Base-by-base conservation (phyloP, 2,329 filamentous ascomycete genomes). In the Fusarium mexicanum region DNA sequence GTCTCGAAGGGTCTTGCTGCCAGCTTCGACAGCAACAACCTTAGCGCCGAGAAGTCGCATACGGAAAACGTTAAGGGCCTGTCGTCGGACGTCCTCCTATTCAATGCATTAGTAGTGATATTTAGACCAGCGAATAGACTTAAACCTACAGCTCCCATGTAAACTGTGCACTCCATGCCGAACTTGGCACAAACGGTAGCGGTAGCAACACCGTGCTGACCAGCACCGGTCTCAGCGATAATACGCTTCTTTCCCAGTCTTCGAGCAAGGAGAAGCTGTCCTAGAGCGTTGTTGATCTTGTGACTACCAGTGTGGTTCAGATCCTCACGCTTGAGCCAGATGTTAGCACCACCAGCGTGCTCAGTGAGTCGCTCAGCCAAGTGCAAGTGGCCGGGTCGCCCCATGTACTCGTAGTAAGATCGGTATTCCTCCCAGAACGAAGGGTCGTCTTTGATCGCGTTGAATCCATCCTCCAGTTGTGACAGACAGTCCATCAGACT, bases 241-340 rank as follows among this genome's bases (percentile, higher is more conserved):
- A 99, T 98, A 82, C 95, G 93, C 11, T 92, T 98, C 89, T 99
- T 99, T 58, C 96, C 96, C 55, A 99, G 85, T 71, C 94, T 89
- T 77, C 89, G 89, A 4, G 96, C 96, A 44, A 99, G 86, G 20
- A 99, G 89, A 55, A 98, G 91, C 83, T 99, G 96, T 5, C 96
- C 96, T 14, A 99, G 87, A 2, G 96, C 96, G 79, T 99, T 99
- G 87, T 99, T 99, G 87, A 99, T 98, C 89, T 99, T 99, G 88
- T 99, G 96, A 72, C 94, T 97, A 76, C 96, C 96, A 14, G 96
- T 98, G 83, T 99, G 96, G 85, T 98, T 98, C 64, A 98, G 87
- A 82, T 99, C 96, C 85, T 99, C 96, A 78, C 96, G 91, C 89
- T 99, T 99, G 76, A 99, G 86, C 92, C 96, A 99, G 86, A 99